Evolutionary conservation across 352 stramenopile genomes (phyloP).

Genomic region (Achlya hypogyna): DNA sequence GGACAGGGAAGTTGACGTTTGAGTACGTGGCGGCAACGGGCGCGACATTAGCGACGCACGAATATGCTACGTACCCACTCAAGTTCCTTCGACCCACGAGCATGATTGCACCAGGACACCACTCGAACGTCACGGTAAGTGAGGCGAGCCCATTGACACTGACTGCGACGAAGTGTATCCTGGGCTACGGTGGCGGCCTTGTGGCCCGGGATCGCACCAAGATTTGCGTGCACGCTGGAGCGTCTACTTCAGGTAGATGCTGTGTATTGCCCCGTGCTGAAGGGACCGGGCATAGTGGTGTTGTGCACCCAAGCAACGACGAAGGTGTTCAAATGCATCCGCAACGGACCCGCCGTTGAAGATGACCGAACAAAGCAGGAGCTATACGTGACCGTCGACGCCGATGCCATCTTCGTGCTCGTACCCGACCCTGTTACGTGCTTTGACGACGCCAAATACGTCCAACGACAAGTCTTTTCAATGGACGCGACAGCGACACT

Average conservation of each 20-base stretch:
- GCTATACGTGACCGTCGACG: constrained; percentile 40
- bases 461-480: constrained; percentile 52
- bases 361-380: constrained; percentile 41
- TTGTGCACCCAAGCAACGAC: constrained; percentile 74
- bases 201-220: constrained; percentile 64
- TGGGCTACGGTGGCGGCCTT: constrained; percentile 74
- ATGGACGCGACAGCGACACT: constrained; percentile 41
- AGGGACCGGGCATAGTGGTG: constrained; percentile 46
- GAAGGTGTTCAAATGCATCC: constrained; percentile 73
- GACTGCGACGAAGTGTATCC: constrained; percentile 46
- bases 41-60: constrained; percentile 50
- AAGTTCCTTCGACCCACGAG: constrained; percentile 77
- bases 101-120: constrained; percentile 46
- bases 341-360: constrained; percentile 23
- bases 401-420: constrained; percentile 54
- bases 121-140: constrained; percentile 67
- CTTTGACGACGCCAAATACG: constrained; percentile 62
- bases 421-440: constrained; percentile 74
- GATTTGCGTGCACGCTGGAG: constrained; percentile 41
- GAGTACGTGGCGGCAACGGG: constrained; percentile 57
- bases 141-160: neutral
- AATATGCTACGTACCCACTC: constrained; percentile 77
- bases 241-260: constrained; percentile 37
- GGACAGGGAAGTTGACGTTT: constrained; percentile 47
- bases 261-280: neutral